phyloP scores from a whole-genome alignment of 78 protist genomes.

The Paulinella micropora region DNA sequence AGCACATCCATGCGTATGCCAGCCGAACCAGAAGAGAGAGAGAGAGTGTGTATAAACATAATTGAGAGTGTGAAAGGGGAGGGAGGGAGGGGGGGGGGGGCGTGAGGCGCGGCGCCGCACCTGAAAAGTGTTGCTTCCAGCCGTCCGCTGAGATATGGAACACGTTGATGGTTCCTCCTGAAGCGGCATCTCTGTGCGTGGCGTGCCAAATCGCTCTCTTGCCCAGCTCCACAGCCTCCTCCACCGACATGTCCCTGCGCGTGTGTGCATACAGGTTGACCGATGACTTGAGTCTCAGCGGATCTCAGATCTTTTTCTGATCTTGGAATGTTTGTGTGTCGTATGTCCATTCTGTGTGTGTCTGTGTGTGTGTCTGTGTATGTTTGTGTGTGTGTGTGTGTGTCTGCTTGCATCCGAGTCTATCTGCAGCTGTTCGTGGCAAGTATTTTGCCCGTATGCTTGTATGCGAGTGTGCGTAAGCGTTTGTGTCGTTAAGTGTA shows the following conservation, averaged over 20 bases:
- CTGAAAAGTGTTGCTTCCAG: background rate
- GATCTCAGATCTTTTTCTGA: too few species aligned
- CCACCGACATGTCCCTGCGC: constrained; percentile 32
- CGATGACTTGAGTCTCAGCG: too few species aligned
- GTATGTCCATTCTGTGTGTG: background rate
- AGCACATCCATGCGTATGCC: background rate
- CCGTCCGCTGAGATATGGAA: background rate
- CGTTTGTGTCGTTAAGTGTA: too few species aligned
- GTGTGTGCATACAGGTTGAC: too few species aligned
- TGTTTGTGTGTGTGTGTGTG: background rate
- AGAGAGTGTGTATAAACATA: too few species aligned
- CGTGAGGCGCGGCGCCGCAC: background rate
- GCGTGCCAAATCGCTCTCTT: constrained; percentile 94
- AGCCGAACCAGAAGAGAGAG: background rate
- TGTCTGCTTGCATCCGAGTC: background rate
- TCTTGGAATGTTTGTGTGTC: too few species aligned
- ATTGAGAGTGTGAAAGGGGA: background rate
- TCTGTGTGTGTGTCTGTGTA: background rate
- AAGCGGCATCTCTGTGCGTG: constrained; percentile 86
- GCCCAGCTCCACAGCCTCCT: constrained; percentile 87
- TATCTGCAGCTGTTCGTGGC: too few species aligned
- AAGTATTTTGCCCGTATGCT: too few species aligned
- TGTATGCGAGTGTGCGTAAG: background rate
- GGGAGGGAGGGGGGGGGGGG: background rate
- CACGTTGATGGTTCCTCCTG: constrained; percentile 82